Evolutionary conservation across 1,139 yeast species (phyloP).

Genomic region (Suhomyces atakaporum): DNA sequence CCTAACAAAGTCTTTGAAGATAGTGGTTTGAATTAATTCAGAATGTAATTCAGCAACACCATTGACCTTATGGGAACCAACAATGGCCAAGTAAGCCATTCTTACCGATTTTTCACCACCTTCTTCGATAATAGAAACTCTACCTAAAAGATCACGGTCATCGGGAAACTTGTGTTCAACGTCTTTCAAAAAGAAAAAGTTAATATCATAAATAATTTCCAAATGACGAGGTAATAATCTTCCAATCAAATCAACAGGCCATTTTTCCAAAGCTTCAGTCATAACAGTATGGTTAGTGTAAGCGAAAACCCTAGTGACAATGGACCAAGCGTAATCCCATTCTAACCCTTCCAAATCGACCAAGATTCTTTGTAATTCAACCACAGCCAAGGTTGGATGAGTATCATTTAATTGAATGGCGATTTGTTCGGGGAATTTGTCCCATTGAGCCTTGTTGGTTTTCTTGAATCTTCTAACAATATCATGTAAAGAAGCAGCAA

Average conservation of each 20-base stretch:
- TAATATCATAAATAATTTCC: slow-evolving; percentile 87
- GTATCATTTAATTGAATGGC: slow-evolving; percentile 96
- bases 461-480: slow-evolving; percentile 89
- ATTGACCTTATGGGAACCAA: slow-evolving; percentile 91
- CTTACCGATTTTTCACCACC: slow-evolving; percentile 76
- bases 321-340: slow-evolving; percentile 86
- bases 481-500: slow-evolving; percentile 89
- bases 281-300: slow-evolving; percentile 95
- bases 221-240: slow-evolving; percentile 85
- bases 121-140: slow-evolving; percentile 87
- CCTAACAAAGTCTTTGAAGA: slow-evolving; percentile 85
- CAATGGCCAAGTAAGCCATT: slow-evolving; percentile 89
- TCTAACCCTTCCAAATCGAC: slow-evolving; percentile 79
- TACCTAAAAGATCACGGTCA: slow-evolving; percentile 59
- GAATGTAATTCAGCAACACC: slow-evolving; percentile 97
- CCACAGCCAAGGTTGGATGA: slow-evolving; percentile 90
- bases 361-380: slow-evolving; percentile 83
- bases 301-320: slow-evolving; percentile 80
- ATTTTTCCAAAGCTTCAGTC: slow-evolving; percentile 92
- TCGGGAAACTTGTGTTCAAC: slow-evolving; percentile 78
- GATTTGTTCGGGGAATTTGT: slow-evolving; percentile 77
- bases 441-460: slow-evolving; percentile 69
- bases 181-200: slow-evolving; percentile 71
- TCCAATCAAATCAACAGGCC: slow-evolving; percentile 86
- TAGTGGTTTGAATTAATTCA: slow-evolving; percentile 84